Evolutionary conservation across 176 grass and related monocot genomes (phyloP), one percentile per base, ranked within the genome.

Genomic region (Juncus effusus): DNA sequence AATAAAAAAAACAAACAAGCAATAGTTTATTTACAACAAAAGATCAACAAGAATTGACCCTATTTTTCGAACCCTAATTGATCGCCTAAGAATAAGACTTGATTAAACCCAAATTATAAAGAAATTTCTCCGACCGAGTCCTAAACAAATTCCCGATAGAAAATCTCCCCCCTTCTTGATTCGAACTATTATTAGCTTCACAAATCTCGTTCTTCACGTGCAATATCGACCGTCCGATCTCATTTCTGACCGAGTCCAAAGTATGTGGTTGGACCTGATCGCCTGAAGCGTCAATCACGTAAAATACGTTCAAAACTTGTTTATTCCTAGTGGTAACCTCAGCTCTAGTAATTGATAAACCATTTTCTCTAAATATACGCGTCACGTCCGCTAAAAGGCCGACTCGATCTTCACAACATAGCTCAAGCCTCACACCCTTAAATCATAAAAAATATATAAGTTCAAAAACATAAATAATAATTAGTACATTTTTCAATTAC

Each of bases 351-450:
- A 96, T 79, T 0, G 75, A 85, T 74, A 96, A 76, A 41, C 92
- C 87, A 50, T 96, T 89, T 69, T 96, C 92, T 39, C 92, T 75
- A 72, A 91, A 96, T 8, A 83, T 81, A 7, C 87, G 79, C 3
- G 92, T 91, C 75, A 96, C 87, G 49, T 96, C 87, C 0, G 92
- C 84, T 3, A 96, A 79, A 42, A 96, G 77, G 10, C 92, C 88
- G 0, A 83, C 79, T 50, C 91, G 77, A 74, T 90, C 91, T 70
- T 87, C 84, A 60, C 84, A 90, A 87, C 87, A 85, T 51, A 93
- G 75, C 88, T 97, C 88, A 36, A 97, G 85, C 10, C 77, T 79
- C 14, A 93, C 10, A 0, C 94, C 94, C 88, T 96, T 6, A 61
- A 40, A 9, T 42, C 28, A 45, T 40, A 4, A 39, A 53, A n/a